Base-by-base conservation (phyloP, 2,329 filamentous ascomycete genomes). In the Hymenoscyphus linearis region DNA sequence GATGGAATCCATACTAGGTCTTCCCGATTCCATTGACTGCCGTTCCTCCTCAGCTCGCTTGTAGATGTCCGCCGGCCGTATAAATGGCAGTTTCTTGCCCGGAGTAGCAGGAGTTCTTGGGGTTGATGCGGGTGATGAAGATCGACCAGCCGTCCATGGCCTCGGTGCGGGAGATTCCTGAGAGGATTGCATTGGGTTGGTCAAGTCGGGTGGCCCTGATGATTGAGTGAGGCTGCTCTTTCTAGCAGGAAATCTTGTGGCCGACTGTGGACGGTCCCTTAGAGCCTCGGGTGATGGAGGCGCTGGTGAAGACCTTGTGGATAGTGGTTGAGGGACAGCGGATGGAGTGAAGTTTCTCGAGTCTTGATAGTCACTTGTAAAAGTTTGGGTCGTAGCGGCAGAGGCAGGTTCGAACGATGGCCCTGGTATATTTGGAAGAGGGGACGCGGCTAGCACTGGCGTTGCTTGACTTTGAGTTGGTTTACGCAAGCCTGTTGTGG, bases 1-100 rank as follows among this genome's bases (percentile, higher is more conserved):
- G n/a, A 77, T 68, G 25, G 80, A 79, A 65, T 87, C 85, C 62
- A 84, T 70, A 64, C 80, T 85, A 4, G 83, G 82, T 57, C 83
- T 77, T 22, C 79, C 75, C 10, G 82, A 82, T 1, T 88, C 86
- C 60, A 83, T 74, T 1, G 83, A 84, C 60, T 79, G 78, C 40
- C 80, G 76, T 66, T 90, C 88, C 66, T 90, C 87, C 58, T 84
- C 84, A 72, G 88, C 80, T 5, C 88, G 84, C 69, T 83, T 87
- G 72, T 93, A 93, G 50, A 93, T 87, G 66, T 96, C 90, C 13
- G 88, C 83, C 1, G 91, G 89, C 40, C 89, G 81, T 60, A 91
- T 80, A 66, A 93, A 86, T 0, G 86, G 82, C 22, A 84, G 74
- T 0, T 83, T 72, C 67, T 86, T 86, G 56, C 76, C 71, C 1